A percentile compares a stretch with the other conserved stretches of the same genome.
Conservation (phyloP, 768 basidiomycete genomes). For the Neoboletus brunneissimus region DNA sequence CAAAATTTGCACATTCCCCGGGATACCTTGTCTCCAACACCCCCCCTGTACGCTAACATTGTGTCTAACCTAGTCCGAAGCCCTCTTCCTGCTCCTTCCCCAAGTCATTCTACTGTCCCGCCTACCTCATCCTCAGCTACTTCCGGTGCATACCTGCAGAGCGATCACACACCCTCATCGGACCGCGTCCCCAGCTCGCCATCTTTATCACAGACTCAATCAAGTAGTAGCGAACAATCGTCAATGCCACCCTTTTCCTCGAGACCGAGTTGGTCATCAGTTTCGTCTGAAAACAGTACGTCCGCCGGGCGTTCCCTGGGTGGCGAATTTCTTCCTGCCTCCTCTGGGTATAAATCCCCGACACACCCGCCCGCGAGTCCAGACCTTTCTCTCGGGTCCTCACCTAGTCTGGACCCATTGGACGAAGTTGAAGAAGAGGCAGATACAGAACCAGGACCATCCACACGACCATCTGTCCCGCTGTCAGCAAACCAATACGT, state of each 20-base stretch:
- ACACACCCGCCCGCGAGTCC: slow-evolving; percentile 23
- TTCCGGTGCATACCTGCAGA: slow-evolving; percentile 6
- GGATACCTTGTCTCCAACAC: slow-evolving; percentile 14
- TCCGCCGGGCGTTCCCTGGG: slow-evolving; percentile 12
- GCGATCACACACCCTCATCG: slow-evolving; percentile 12
- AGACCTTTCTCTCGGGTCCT: slow-evolving; percentile 17
- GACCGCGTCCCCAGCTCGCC: slow-evolving; percentile 15
- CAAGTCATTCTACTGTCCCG: slow-evolving; percentile 6
- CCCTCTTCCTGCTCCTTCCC: slow-evolving; percentile 9
- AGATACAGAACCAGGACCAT: slow-evolving; percentile 10
- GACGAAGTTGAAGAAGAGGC: slow-evolving; percentile 20
- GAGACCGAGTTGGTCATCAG: slow-evolving; percentile 24
- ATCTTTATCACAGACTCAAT: slow-evolving; percentile 14
- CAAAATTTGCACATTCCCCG: not conserved
- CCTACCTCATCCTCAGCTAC: slow-evolving; percentile 5
- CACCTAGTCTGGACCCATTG: slow-evolving; percentile 12
- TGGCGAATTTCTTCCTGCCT: slow-evolving; percentile 10
- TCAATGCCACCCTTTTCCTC: slow-evolving; percentile 12
- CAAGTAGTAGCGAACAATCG: slow-evolving; percentile 16
- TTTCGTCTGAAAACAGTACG: slow-evolving; percentile 24
- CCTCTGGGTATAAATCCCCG: slow-evolving; percentile 20
- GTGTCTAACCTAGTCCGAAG: slow-evolving; percentile 22
- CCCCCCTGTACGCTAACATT: slow-evolving; percentile 24
- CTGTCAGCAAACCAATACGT: slow-evolving; percentile 44
- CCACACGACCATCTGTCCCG: slow-evolving; percentile 12